Base-by-base conservation (phyloP, 768 basidiomycete genomes). In the Daedaleopsis sinensis region DNA sequence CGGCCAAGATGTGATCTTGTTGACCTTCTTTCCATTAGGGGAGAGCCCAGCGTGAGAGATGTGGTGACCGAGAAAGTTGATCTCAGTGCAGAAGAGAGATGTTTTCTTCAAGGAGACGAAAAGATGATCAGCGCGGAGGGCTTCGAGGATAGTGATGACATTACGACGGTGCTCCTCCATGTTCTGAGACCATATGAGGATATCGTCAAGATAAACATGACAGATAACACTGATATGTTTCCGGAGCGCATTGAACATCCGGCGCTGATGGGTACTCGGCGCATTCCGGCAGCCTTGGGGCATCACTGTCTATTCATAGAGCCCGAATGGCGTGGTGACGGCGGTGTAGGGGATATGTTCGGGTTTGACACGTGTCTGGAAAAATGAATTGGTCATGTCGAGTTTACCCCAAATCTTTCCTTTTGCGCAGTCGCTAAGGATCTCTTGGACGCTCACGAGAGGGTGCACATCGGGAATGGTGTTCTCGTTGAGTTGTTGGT, bases 171-270 rank as follows among this genome's bases (percentile, higher is more conserved):
- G n/a, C n/a, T n/a, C n/a, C n/a, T n/a, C n/a, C n/a, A n/a, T n/a
- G n/a, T n/a, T n/a, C n/a, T n/a, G 11, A 0, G 79, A 83, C 76
- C 77, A 82, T 21, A 82, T 79, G 15, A 82, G 67, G 44, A 82
- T 78, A 52, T 82, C 74, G 56, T 83, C 78, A 0, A 82, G 67
- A 59, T 82, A 82, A 0, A 80, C 72, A 57, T 82, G 77, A 53
- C 78, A 78, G 48, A 81, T 74, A 1, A 68, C 66, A 0, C 81
- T 79, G 27, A 84, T 72, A 10, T 67, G 66, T 0, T 70, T 59
- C 0, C 64, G 48, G 0, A n/a, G n/a, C n/a, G 78, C 76, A 2
- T 61, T 54, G 3, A 70, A 76, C 51, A 81, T 74, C 0, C 73
- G 59, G 0, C 69, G 56, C 36, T 67, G 65, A 46, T 79, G 76